Base-by-base conservation (phyloP, 1,284 basidiomycete genomes). In the Pyrrhoderma lamaoense region DNA sequence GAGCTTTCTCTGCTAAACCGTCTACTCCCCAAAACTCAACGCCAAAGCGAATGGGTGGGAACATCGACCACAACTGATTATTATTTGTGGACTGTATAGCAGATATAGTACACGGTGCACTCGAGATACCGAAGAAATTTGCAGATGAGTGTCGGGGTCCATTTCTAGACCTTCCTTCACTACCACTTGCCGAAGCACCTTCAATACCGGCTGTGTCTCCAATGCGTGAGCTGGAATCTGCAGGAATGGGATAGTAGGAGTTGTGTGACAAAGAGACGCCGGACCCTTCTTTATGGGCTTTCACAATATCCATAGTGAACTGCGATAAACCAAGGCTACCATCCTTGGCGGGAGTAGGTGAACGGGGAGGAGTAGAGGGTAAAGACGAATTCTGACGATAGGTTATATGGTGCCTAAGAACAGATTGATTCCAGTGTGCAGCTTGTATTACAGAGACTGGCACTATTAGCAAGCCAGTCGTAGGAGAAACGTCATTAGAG, bases 21-120 rank as follows among this genome's bases (percentile, higher is more conserved):
- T 89, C 86, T 22, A 93, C 76, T 58, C 89, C 87, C 82, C 89
- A 95, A 64, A 95, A 95, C 66, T 96, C 93, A 45, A 92, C 89
- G 3, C 81, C 80, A 62, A 95, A 89, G 22, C 89, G 77, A 66
- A 76, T 85, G 0, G 91, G 91, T 45, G 91, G 80, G 60, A 80
- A 78, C 8, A 75, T 68, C 0, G 80, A 74, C 79, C 79, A 85
- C 36, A 72, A 73, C 9, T 62, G 63, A 50, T 70, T 73, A 9
- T 60, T 65, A 2, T 69, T 56, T 57, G 76, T 74, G 8, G 62
- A 64, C 18, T 68, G 62, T 34, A 73, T 61, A 56, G 74, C 76
- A 25, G 68, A 64, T 2, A 65, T 55, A 7, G 42, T 35, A 4
- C 47, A 47, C 25, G 45, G 36, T 21, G 4, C 43, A 8, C 73